Base-by-base conservation (phyloP, 1,284 basidiomycete genomes). In the Phlebopus sp. region DNA sequence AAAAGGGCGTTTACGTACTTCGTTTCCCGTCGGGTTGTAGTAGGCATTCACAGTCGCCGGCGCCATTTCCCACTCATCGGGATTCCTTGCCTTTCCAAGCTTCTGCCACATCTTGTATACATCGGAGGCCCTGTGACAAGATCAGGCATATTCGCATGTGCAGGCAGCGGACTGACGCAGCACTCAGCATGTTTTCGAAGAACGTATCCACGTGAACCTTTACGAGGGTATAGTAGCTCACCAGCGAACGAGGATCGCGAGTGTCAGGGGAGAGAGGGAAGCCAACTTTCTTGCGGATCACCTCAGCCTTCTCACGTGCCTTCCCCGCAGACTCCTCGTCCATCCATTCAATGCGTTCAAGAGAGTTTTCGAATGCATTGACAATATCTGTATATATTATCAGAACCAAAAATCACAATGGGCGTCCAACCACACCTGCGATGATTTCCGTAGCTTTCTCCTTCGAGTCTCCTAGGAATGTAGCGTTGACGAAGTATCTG, bases 231-330 rank as follows among this genome's bases (percentile, higher is more conserved):
- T 98, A 99, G 72, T 92, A 99, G 27, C 62, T 68, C 27, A 78
- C 74, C 37, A 97, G 78, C 10, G 89, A 84, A 34, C 71, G 69
- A 25, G 93, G 79, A 57, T 86, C 75, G 19, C 75, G 77, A 4
- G 91, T 95, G 67, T 97, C 79, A 3, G 95, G 95, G 6, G 80
- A 89, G 5, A 85, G 65, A 0, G 96, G 96, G 69, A 87, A 98
- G 45, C 93, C 92, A 50, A 95, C 88, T 76, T 93, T 92, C 65
- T 91, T 76, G 18, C 80, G 78, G 49, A 93, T 83, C 1, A 81
- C 82, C 59, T 89, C 81, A 13, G 90, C 91, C 81, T 99, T 99
- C 64, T 88, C 82, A 35, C 86, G 82, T 2, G 96, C 96, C 46
- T 85, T 89, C 32, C 76, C 72, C 15, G 90, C 85, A 7, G 92